Conservation (phyloP, 176 grass and related monocot genomes). For the Avena atlantica region DNA sequence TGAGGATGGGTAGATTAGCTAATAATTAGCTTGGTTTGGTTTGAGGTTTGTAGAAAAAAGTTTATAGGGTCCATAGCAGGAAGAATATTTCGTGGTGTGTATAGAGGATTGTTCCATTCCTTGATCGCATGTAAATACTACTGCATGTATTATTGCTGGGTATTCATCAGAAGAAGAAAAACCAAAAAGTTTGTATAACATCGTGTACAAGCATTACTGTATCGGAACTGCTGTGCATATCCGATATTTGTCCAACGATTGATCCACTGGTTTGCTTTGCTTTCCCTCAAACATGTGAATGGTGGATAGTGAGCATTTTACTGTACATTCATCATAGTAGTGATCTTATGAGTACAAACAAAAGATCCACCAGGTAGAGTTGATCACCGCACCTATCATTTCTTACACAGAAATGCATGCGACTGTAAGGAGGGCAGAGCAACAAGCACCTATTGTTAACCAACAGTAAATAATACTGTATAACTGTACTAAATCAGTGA, state of each 20-base stretch:
- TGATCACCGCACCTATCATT: background rate
- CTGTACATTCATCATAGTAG: too few species aligned
- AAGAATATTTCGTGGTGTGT: background rate
- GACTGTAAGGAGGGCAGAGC: background rate
- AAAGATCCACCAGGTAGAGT: too few species aligned
- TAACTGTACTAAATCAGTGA: too few species aligned
- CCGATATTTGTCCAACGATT: too few species aligned
- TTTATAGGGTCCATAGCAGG: background rate
- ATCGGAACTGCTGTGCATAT: too few species aligned
- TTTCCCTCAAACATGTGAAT: too few species aligned
- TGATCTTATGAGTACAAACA: too few species aligned
- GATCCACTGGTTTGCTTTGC: too few species aligned
- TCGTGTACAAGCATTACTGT: background rate
- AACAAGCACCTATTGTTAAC: background rate
- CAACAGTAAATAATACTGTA: background rate
- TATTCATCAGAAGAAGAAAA: background rate
- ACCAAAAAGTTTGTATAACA: background rate
- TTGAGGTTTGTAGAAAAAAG: background rate
- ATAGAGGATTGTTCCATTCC: constrained; percentile 18
- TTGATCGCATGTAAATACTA: constrained; percentile 17
- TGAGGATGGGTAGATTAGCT: background rate
- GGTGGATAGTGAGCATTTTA: too few species aligned
- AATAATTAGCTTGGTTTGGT: constrained; percentile 14
- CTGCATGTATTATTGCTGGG: constrained; percentile 20
- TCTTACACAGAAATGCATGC: background rate